Base-by-base conservation (phyloP, 1,139 yeast species). In the Sugiyamaella pinicola region DNA sequence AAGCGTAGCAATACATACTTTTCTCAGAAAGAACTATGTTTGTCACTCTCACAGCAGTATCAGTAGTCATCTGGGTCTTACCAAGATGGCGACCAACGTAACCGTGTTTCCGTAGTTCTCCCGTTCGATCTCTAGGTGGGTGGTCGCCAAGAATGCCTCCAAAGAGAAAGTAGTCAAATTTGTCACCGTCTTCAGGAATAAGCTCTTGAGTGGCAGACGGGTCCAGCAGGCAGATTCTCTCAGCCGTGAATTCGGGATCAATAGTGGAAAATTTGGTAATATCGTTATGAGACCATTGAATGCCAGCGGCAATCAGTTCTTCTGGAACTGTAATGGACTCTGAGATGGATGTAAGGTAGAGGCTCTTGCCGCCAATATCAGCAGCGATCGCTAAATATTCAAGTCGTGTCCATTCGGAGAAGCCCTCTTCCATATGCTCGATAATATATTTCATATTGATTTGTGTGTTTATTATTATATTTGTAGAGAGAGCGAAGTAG, bases 61-160 rank as follows among this genome's bases (percentile, higher is more conserved):
- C 99, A 0, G 99, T 93, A 22, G 98, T 89, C 98, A 93, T 91
- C 67, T 93, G 99, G 61, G 87, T 80, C 52, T 76, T 80, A 1
- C 96, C 98, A 53, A 93, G 75, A 67, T 96, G 79, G 70, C 93
- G 83, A 12, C 97, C 96, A 1, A 79, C 82, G 63, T 89, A 85
- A 5, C 77, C 96, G 63, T 90, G 84, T 64, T 86, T 86, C 65
- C 96, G 80, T 58, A 93, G 78, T 62, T 90, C 91, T 1, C 93
- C 95, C 2, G 99, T 93, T 69, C 98, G 83, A 67, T 93, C 98
- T 62, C 96, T 80, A 64, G 97, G 95, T 7, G 98, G 98, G 70
- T 91, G 97, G 59, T 91, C 95, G 2, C 99, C 99, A 47, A 93
- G 78, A 53, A 93, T 93, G 38, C 99, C 99, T 8, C 98, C 99